Base-by-base conservation (phyloP, 805 yeast species). In the Zygotorulaspora danielsina region DNA sequence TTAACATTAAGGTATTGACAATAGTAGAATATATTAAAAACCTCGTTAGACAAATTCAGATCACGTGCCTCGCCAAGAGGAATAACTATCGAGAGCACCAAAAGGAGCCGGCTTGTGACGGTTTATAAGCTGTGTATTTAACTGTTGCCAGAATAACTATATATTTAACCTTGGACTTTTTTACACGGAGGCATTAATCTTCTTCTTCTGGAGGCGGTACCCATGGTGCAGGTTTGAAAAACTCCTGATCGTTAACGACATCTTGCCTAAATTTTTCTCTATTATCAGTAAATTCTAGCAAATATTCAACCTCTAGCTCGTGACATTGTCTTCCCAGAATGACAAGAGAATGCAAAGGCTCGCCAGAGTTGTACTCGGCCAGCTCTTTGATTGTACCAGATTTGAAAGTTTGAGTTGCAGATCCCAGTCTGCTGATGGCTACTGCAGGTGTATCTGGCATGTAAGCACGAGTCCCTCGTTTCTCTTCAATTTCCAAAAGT, bases 301-400 rank as follows among this genome's bases (percentile, higher is more conserved):
- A 66, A 57, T 81, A 90, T 51, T 89, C 96, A 51, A 86, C 64
- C 61, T 90, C 98, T 44, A 90, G 73, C 46, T 90, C 97, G 57
- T 90, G 98, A 17, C 88, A 89, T 66, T 81, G 90, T 74, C 94
- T 77, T 17, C 98, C 98, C 38, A 90, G 71, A 66, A 90, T 80
- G 35, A 90, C 79, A 53, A 90, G 73, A 7, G 97, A 86, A 62
- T 90, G 98, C 51, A 90, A 69, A 19, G 98, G 98, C 55, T 80
- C 95, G 31, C 98, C 98, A 9, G 94, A 77, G 49, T 89, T 97
- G 56, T 85, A 88, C 34, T 78, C 76, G 6, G 85, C 73, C 59
- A 90, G 68, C 54, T 90, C 85, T 48, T 73, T 63, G 44, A 90
- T 72, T 12, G 96, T 83, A 3, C 82, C 97, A 6, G 96, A 90